Evolutionary conservation across 1,139 yeast genomes (phyloP), one percentile per base, ranked within the genome.

Genomic region (Zygosaccharomyces pseudobailii): DNA sequence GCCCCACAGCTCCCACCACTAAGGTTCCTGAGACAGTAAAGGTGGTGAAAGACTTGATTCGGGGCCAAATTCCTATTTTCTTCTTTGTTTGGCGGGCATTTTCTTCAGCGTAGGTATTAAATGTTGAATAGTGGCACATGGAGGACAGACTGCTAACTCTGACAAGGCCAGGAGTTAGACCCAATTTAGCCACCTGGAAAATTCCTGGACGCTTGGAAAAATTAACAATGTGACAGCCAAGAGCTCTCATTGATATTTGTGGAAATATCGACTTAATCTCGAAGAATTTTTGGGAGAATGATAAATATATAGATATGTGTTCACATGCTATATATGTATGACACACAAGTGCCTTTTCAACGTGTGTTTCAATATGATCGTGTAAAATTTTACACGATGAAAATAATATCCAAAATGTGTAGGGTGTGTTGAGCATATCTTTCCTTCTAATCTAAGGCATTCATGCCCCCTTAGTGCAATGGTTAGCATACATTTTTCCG

Each of bases 1-100:
- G 71, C 20, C 85, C 88, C 1, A 82, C 65, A 0, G 88, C 89
- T 6, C 85, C 87, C 13, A 83, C 56, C 0, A 85, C 87, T 38
- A 84, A 61, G 3, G 78, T 64, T 0, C 88, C 73, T 2, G 89
- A 80, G 9, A 77, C 65, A 3, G 84, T 73, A 53, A 84, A 83
- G 4, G 86, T 79, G 33, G 83, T 71, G 6, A 81, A 80, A 42
- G 84, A 69, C 43, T 75, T 73, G 21, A 82, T 63, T 45, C 72
- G 70, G 3, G 62, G 55, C 70, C 69, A 69, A 31, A 66, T 46
- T 10, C 69, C 61, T 42, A 57, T 55, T 52, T 59, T 50, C 54
- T 55, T 46, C 43, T 55, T 52, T 13, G 13, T 9, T 30, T 30
- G 17, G 6, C 5, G 13, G 33, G 19, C 19, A 30, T 30, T 30